Conservation (phyloP, 805 yeast genomes). For the Yamadazyma paraphyllophila region DNA sequence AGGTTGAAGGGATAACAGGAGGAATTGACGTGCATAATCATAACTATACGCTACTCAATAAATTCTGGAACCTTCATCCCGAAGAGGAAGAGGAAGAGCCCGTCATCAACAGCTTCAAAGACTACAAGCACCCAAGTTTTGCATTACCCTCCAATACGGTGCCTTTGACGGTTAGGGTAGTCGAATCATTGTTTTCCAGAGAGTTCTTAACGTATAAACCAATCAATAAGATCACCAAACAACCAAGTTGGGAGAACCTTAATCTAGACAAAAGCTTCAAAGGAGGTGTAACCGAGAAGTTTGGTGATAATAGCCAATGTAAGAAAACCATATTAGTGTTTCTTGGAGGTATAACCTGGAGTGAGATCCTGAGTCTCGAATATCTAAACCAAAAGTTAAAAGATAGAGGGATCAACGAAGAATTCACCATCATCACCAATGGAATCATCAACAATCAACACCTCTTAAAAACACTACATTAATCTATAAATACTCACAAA, state of each 20-base stretch:
- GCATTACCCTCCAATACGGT: constrained; percentile 76
- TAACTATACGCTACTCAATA: constrained; percentile 37
- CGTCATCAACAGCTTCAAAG: constrained; percentile 6
- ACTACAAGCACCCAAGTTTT: constrained; percentile 51
- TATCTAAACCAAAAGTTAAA: constrained; percentile 50
- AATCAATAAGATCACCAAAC: constrained; percentile 28
- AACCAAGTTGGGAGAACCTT: constrained; percentile 47
- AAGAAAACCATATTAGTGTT: constrained; percentile 46
- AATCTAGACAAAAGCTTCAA: constrained; percentile 38
- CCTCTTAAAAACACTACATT: constrained; percentile 12
- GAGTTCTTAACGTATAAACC: constrained; percentile 46
- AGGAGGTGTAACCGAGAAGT: constrained; percentile 41
- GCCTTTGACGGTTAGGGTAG: constrained; percentile 68
- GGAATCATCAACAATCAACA: constrained; percentile 41
- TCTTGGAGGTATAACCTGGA: constrained; percentile 83
- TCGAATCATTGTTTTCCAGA: constrained; percentile 66
- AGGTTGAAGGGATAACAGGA: constrained; percentile 33
- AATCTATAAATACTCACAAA: neutral
- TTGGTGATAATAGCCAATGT: constrained; percentile 17
- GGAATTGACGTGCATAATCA: constrained; percentile 28
- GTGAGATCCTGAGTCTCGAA: constrained; percentile 75
- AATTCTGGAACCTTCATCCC: constrained; percentile 52
- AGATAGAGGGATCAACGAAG: constrained; percentile 25
- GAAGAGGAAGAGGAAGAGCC: constrained; percentile 22
- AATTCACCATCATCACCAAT: constrained; percentile 42